Base-by-base conservation (phyloP, 108 stramenopile species). In the Nitzschia palea region DNA sequence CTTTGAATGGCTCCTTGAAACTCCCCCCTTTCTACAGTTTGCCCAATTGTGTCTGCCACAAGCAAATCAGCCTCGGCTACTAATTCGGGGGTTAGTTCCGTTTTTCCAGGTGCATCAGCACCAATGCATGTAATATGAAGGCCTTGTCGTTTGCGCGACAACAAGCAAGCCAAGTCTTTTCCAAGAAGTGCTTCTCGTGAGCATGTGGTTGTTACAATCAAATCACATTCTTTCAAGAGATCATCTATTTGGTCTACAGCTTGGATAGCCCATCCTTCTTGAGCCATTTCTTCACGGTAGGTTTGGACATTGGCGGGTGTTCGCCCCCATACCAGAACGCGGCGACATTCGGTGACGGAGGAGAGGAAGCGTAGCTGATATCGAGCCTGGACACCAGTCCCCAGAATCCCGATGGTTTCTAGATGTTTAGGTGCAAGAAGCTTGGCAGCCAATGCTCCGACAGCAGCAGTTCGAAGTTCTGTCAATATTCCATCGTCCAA, bases 401-500 rank as follows among this genome's bases (percentile, higher is more conserved):
- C 89, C 9, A 90, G 28, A 9, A 90, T 75, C 3, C 89, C 89
- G 61, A 90, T 79, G 29, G 30, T 10, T 44, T 25, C 23, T 42
- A 75, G 56, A 15, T 52, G 26, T 28, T 62, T 43, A 1, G 85
- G 83, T 26, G 71, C 73, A 26, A 90, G 29, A 30, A 80, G 35
- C n/a, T 70, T 33, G n/a, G 82, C 74, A 14, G 80, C 83, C n/a
- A 83, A 55, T 0, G 89, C 89, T n/a, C 89, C 86, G 0, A 78
- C 84, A 4, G 89, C 89, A 48, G 86, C 89, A 6, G 89, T 90
- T 51, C 89, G 63, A 35, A 90, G 28, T 58, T 90, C 89, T 0
- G 89, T 90, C 59, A 87, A 69, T 0, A 86, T 48, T 8, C 89
- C 89, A 14, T 87, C 84, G 47, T 90, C 89, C 40, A 85, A 53